phyloP scores from a whole-genome alignment of 177 flowering plant species.

The Vitis hybrid region DNA sequence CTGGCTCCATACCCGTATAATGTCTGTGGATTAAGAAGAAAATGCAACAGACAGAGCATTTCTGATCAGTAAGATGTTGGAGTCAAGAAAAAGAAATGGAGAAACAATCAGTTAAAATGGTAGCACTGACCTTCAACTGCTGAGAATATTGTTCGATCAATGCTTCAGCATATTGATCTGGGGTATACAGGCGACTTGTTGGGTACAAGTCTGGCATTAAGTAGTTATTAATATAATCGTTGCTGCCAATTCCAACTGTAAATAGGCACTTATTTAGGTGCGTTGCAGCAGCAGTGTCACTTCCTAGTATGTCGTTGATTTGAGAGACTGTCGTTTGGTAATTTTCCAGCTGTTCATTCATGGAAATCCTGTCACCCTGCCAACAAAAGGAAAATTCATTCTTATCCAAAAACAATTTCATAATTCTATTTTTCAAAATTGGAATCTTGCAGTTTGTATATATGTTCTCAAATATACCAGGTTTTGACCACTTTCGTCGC shows the following conservation, averaged over 20 bases:
- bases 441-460: too few relatives aligned
- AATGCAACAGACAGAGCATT: too few relatives aligned
- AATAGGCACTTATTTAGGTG: constrained; percentile 33
- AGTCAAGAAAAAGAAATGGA: too few relatives aligned
- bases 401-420: too few relatives aligned
- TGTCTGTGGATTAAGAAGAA: constrained; percentile 13
- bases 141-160: constrained; percentile 17
- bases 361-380: too few relatives aligned
- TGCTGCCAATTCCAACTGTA: constrained; percentile 24
- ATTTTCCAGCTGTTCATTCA: constrained; percentile 11
- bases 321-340: constrained; percentile 11
- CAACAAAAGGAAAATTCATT: too few relatives aligned
- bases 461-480: too few relatives aligned
- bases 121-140: constrained; percentile 18
- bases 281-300: constrained; percentile 2
- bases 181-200: constrained; percentile 17
- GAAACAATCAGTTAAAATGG: too few relatives aligned
- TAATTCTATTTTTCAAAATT: too few relatives aligned
- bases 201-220: constrained; percentile 19
- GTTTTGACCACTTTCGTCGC: too few relatives aligned
- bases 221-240: constrained; percentile 37
- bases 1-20: constrained; percentile 43
- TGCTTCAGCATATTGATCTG: constrained; percentile 18
- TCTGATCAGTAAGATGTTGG: too few relatives aligned
- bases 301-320: neutral